Percentiles rank a stretch among this genome's conserved stretches.
Evolutionary conservation across 192 early-diverging fungal genomes (phyloP).

Genomic region (Coemansia sp.): DNA sequence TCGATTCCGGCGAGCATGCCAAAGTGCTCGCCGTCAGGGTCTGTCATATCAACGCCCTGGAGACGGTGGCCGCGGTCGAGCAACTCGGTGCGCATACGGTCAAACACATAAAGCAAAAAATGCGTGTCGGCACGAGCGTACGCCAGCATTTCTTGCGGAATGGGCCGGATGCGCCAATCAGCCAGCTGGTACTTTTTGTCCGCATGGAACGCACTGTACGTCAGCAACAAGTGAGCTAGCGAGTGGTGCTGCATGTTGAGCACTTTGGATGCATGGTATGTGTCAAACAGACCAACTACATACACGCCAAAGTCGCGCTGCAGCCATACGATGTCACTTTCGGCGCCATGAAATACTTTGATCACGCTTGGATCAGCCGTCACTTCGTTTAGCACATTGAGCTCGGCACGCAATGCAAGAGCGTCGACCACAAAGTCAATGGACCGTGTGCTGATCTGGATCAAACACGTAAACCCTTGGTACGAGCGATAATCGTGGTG

Average conservation of each 20-base stretch:
- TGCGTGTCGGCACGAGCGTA: constrained; percentile 97
- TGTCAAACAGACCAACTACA: constrained; percentile 95
- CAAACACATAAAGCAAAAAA: constrained; percentile 92
- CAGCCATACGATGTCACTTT: constrained; percentile 92
- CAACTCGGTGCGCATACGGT: constrained; percentile 85
- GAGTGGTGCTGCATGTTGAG: constrained; percentile 80
- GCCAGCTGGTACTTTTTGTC: constrained; percentile 96
- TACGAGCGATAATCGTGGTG: constrained; percentile 94
- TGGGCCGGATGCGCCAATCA: constrained; percentile 96
- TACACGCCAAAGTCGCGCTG: constrained; percentile 98
- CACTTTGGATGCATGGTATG: constrained; percentile 86
- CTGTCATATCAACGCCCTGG: constrained; percentile 53
- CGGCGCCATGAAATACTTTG: constrained; percentile 98
- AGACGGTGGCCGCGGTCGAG: constrained; percentile 45
- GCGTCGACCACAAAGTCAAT: constrained; percentile 92
- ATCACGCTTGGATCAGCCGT: constrained; percentile 86
- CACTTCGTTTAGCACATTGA: constrained; percentile 76
- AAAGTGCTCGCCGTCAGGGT: constrained; percentile 15
- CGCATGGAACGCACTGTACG: constrained; percentile 74
- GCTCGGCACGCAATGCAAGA: constrained; percentile 67
- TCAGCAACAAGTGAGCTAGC: constrained; percentile 76
- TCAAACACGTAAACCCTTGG: constrained; percentile 92
- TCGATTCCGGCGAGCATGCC: constrained; percentile 53
- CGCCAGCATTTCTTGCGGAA: constrained; percentile 85
- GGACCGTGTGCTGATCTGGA: constrained; percentile 86